Base-by-base conservation (phyloP, 116 monocot genomes). In the Dioscorea cayenensis region DNA sequence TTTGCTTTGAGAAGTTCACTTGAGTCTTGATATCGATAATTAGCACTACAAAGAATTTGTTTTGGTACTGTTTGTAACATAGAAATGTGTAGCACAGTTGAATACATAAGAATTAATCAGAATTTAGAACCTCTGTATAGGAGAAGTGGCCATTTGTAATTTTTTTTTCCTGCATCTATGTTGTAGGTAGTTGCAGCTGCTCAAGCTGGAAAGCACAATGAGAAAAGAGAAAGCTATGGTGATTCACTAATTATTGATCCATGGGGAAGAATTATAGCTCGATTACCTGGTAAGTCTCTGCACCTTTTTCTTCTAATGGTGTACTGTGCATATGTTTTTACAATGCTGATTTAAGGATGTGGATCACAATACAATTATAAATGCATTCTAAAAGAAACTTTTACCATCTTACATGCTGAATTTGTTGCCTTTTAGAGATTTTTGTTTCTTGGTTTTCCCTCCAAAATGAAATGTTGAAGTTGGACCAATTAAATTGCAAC, bases 211-310 rank as follows among this genome's bases (percentile, higher is more conserved):
- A 92, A 72, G 63, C 92, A 95, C 71, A 87, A 72, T 81, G 87
- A 92, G 69, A 92, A 89, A 66, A 87, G 95, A 82, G 95, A 92
- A 66, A 95, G 90, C 71, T 95, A 92, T 73, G 92, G 95, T 37
- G 92, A 92, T 85, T 92, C 95, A 60, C 16, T 92, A 66, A 87
- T 95, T 70, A 89, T 95, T 73, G 95, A 95, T 32, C 95, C 92
- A 65, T 95, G 92, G 95, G 92, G 92, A 78, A 84, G 73, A 61
- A 71, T 92, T 70, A 29, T 89, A 64, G 86, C 87, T 49, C 78
- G 92, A 48, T 83, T 95, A 68, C 78, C 95, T 72, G 95, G 95
- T 88, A 60, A 72, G 49, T 69, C 3, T 37, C 19, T 43, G 68
- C 43, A 35, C 19, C 0, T 28, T 1, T 43, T 43, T 43, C 38